Percentiles rank a stretch among this genome's conserved stretches.
phyloP scores from a whole-genome alignment of 106 monocot genomes.

The Dioscorea alata region DNA sequence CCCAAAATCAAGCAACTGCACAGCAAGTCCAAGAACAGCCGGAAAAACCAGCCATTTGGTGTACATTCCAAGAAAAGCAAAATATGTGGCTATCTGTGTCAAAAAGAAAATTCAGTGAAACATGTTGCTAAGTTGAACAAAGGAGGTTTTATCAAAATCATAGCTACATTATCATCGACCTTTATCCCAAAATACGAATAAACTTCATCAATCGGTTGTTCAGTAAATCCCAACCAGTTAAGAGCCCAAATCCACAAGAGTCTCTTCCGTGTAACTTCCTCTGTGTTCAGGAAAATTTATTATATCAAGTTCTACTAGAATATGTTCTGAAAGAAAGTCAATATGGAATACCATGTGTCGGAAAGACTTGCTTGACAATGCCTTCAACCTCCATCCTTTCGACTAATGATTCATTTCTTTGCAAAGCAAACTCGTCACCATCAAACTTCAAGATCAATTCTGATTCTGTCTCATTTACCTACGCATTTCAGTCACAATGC shows the following conservation, averaged over 20 bases:
- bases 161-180: constrained; percentile 14
- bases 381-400: constrained; percentile 55
- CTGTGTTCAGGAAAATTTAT: constrained; percentile 19
- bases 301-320: constrained; percentile 4
- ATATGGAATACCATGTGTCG: constrained; percentile 55
- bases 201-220: constrained; percentile 91
- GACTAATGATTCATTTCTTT: constrained; percentile 56
- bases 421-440: constrained; percentile 36
- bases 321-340: constrained; percentile 2
- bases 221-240: constrained; percentile 83
- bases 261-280: constrained; percentile 67
- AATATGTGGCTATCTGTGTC: constrained; percentile 80
- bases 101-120: not conserved
- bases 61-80: constrained; percentile 94
- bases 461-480: constrained; percentile 62
- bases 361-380: constrained; percentile 76
- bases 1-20: constrained; percentile 89
- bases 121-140: not conserved
- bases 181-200: constrained; percentile 86
- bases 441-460: constrained; percentile 35
- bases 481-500: not conserved
- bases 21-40: constrained; percentile 69
- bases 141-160: not conserved
- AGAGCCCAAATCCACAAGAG: constrained; percentile 75
- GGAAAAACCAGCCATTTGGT: constrained; percentile 85